Base-by-base conservation (phyloP, 2,329 filamentous ascomycete species). In the Fusarium paranaense region DNA sequence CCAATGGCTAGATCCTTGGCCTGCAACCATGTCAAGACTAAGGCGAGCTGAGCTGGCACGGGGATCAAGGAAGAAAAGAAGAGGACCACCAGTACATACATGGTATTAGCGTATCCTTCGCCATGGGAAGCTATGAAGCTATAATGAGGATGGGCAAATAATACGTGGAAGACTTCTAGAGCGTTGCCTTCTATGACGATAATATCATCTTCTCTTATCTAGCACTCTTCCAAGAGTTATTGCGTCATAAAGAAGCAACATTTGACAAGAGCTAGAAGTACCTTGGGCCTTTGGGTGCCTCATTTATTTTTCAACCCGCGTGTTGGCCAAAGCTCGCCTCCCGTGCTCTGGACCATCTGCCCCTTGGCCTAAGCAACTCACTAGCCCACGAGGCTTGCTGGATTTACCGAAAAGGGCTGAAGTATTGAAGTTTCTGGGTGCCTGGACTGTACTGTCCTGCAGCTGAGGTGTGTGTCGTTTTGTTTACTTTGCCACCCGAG, bases 291-390 rank as follows among this genome's bases (percentile, higher is more conserved):
- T 30, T 2, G 27, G 25, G 16, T 52, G 47, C 47, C 27, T 52
- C 47, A 52, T 52, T 52, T 32, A 52, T 32, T 52, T 52, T n/a
- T 30, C 45, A 30, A 50, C 45, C 9, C 45, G 45, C 25, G 10
- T 20, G 27, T 33, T 47, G 58, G 25, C 27, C 58, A 32, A 38
- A 60, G 50, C 58, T 67, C 56, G 56, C 27, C 42, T 57, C 40
- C 38, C 32, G 57, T 58, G 67, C 40, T 70, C 45, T 59, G 60
- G 73, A 64, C 60, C 60, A 45, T 45, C 58, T 74, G 71, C 71
- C 71, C 71, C 75, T 73, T 78, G 71, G 69, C 47, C 67, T 50
- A 68, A 77, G 76, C 72, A 69, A 64, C 33, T 61, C 52, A 47
- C 58, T 60, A 50, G 64, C 35, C 56, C 52, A 67, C 42, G 64